These are phyloP conservation scores for Posidonia australis DNA, from an alignment of 106 monocot species.

Conservation along the genomic window DNA sequence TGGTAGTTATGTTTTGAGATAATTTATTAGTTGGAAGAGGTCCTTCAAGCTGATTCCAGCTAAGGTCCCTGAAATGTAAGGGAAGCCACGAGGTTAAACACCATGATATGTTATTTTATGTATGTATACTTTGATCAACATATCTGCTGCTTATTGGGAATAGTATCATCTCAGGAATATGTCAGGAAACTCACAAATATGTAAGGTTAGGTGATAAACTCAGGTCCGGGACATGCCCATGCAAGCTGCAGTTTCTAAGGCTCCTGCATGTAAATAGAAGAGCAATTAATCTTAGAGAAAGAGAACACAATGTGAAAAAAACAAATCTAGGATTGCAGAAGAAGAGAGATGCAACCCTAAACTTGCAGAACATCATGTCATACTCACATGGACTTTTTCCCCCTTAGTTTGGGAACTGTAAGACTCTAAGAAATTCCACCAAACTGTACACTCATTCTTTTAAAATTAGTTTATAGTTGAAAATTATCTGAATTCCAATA, in stretches of 20 bases:
- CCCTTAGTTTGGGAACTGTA: too few relatives aligned
- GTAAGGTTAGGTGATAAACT: conserved; percentile 41
- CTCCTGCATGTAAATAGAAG: conserved; percentile 36
- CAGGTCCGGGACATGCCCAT: conserved; percentile 64
- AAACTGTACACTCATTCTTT: too few relatives aligned
- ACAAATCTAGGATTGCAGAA: neutral
- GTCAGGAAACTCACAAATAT: conserved; percentile 47
- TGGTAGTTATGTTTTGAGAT: conserved; percentile 64
- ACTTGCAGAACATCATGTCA: too few relatives aligned
- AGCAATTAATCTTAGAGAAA: neutral
- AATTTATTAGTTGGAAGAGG: conserved; percentile 49
- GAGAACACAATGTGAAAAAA: neutral
- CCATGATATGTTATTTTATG: neutral
- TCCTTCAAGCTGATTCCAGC: conserved; percentile 60
- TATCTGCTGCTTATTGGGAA: neutral
- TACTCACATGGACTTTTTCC: too few relatives aligned
- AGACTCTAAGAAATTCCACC: too few relatives aligned
- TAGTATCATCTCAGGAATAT: neutral
- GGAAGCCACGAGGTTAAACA: neutral
- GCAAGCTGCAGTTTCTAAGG: conserved; percentile 75
- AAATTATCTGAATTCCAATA: too few relatives aligned
- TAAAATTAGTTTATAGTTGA: too few relatives aligned
- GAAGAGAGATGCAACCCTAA: too few relatives aligned
- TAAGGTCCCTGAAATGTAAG: conserved; percentile 59
- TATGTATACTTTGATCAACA: neutral